Conservation (phyloP, 169 alveolate genomes). For the Theileria parva region DNA sequence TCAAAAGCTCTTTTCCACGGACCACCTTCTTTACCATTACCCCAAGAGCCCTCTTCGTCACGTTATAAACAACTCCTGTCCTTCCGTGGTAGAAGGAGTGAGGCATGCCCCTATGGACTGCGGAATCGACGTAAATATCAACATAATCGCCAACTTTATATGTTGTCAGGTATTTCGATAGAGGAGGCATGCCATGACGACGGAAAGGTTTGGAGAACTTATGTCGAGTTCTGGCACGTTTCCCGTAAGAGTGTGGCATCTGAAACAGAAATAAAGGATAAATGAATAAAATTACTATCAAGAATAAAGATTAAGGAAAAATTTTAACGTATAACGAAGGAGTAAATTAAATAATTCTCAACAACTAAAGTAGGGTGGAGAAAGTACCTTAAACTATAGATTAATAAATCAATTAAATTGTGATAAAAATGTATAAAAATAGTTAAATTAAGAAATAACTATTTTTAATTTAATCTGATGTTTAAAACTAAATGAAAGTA, state of each 20-base stretch:
- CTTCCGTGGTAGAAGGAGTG: slow-evolving; percentile 97
- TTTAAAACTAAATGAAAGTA: not conserved
- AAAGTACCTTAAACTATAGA: slow-evolving; percentile 11
- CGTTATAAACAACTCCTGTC: slow-evolving; percentile 97
- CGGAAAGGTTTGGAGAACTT: slow-evolving; percentile 96
- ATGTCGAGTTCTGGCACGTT: slow-evolving; percentile 97
- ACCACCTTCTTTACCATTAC: slow-evolving; percentile 96
- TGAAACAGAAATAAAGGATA: not conserved
- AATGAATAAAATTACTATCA: not conserved
- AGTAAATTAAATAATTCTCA: not conserved
- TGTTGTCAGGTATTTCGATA: slow-evolving; percentile 88
- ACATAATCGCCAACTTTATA: slow-evolving; percentile 96
- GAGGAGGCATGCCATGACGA: slow-evolving; percentile 92
- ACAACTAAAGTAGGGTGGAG: not conserved
- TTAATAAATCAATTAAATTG: not conserved
- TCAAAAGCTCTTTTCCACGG: slow-evolving; percentile 92
- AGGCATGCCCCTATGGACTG: slow-evolving; percentile 99
- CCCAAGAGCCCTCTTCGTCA: slow-evolving; percentile 94
- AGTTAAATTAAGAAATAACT: not conserved
- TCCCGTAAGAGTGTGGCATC: slow-evolving; percentile 90
- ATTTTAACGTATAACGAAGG: not conserved
- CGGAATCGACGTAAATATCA: slow-evolving; percentile 95
- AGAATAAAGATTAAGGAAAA: slow-evolving; percentile 69
- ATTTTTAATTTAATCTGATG: not conserved
- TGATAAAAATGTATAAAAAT: not conserved